Evolutionary conservation across 2,329 filamentous ascomycete species (phyloP), one percentile per base, ranked within the genome.

Genomic region (Fusarium luffae): DNA sequence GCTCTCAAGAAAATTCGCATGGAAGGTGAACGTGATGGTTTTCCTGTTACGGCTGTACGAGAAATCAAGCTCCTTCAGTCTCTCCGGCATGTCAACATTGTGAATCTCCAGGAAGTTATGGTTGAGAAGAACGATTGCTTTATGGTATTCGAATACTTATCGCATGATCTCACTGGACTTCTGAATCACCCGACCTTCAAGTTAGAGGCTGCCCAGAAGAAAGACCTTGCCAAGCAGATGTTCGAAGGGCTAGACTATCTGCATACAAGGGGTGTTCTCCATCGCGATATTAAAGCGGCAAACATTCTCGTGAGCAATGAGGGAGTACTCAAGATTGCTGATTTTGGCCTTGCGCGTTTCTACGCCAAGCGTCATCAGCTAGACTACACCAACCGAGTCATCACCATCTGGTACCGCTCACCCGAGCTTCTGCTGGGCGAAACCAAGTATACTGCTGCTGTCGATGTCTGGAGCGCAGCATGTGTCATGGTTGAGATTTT

Each of bases 131-230:
- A 98, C 73, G 94, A 98, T 80, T 99, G 96, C 79, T 99, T 97
- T 81, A 99, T 99, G 96, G 96, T 99, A 5, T 99, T 99, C 71
- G 96, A 99, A 79, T 99, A 99, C 77, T 86, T 98, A 32, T 95
- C 96, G 3, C 96, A 99, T 78, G 96, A 99, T 79, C 84, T 99
- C 65, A 99, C 96, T 4, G 96, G 96, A 16, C 85, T 99, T 32
- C 88, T 99, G 65, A 98, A 98, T 75, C 96, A 99, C 76, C 96
- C 96, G 0, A 92, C 91, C 0, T 99, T 97, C 81, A 91, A 90
- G 63, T 87, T 99, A 16, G 92, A 96, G 40, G 83, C 89, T 6
- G 89, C 91, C 0, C 94, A 98, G 79, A 97, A 94, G 81, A 99
- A 99, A 80, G 90, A 99, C 77, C 86, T 99, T 34, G 93, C 94